phyloP scores from a whole-genome alignment of 371 early-diverging fungal genomes.

The Rhizopus stolonifer region DNA sequence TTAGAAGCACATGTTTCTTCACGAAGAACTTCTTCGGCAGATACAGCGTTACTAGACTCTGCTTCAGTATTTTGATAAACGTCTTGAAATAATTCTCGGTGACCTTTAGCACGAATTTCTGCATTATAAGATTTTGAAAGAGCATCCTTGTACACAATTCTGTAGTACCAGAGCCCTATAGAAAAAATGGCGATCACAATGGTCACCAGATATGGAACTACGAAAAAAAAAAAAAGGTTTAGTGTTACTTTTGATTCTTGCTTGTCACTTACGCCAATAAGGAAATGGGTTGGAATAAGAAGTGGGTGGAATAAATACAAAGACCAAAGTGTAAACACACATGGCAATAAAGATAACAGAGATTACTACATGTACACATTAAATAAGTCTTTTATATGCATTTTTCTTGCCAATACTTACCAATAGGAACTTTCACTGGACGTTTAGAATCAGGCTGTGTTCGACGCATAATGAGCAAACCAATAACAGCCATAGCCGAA shows the following conservation, averaged over 20 bases:
- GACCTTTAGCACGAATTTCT: slow-evolving; percentile 15
- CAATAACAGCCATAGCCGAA: slow-evolving; percentile 20
- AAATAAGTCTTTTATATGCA: neutral
- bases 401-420: slow-evolving; percentile 3
- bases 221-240: neutral
- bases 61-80: slow-evolving; percentile 9
- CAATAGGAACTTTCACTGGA: slow-evolving; percentile 22
- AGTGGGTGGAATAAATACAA: slow-evolving; percentile 25
- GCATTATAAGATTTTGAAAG: slow-evolving; percentile 23
- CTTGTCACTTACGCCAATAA: slow-evolving; percentile 21
- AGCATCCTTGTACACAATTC: slow-evolving; percentile 13
- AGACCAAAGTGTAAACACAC: slow-evolving; percentile 23
- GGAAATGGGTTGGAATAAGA: slow-evolving; percentile 19
- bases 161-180: slow-evolving; percentile 22
- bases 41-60: neutral
- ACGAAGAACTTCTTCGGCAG: neutral
- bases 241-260: neutral
- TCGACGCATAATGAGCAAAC: slow-evolving; percentile 17
- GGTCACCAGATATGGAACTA: slow-evolving; percentile 25
- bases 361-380: neutral
- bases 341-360: slow-evolving; percentile 20
- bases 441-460: slow-evolving; percentile 23
- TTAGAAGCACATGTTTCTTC: neutral
- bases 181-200: slow-evolving; percentile 17
- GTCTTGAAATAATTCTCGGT: slow-evolving; percentile 17